A percentile compares a stretch with the other conserved stretches of the same genome.
Conservation (phyloP, 2,329 filamentous ascomycete species). For the Immersiporthe knoxdaviesiana region DNA sequence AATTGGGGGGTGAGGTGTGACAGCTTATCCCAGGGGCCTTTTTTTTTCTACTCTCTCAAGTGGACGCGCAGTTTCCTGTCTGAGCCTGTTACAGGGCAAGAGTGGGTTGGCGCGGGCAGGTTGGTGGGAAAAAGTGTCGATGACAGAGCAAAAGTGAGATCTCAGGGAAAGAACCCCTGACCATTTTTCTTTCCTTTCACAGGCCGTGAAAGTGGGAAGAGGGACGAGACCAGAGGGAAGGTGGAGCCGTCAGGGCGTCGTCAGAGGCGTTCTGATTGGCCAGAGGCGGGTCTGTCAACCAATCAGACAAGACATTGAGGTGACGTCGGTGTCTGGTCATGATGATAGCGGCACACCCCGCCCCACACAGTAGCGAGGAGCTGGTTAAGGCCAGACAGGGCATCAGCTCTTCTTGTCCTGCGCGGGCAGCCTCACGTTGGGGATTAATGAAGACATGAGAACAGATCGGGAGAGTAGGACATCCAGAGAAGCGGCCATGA, state of each 20-base stretch:
- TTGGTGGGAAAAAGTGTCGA: constrained; percentile 13
- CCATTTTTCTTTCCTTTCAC: background rate
- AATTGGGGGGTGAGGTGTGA: background rate
- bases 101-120: background rate
- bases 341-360: background rate
- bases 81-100: background rate
- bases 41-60: background rate
- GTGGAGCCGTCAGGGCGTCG: background rate
- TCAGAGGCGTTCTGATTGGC: background rate
- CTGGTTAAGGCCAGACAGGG: background rate
- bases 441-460: background rate
- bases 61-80: background rate
- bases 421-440: background rate
- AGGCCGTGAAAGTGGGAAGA: background rate
- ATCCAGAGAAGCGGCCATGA: background rate
- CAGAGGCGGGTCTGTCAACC: background rate
- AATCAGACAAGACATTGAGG: background rate
- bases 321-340: background rate
- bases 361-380: background rate
- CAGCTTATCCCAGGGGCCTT: background rate
- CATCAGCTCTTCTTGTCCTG: too few relatives aligned
- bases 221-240: background rate
- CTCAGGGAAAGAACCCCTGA: constrained; percentile 4
- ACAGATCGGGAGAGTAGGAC: background rate
- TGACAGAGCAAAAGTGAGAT: constrained; percentile 30